phyloP scores from a whole-genome alignment of 2,329 filamentous ascomycete genomes.

The Penicillium sp. region DNA sequence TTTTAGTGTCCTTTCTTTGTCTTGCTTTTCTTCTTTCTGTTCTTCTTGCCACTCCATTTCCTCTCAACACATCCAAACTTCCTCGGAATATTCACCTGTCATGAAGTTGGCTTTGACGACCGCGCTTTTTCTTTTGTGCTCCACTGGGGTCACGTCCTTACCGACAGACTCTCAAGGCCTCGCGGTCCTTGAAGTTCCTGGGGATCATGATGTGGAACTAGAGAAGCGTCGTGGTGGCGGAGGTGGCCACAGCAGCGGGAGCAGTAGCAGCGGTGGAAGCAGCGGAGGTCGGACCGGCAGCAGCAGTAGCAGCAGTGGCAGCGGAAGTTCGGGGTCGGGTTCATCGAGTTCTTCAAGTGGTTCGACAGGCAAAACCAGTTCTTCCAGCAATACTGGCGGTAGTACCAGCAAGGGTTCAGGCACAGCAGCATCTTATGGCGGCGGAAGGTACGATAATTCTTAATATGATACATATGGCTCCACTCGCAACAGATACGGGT shows the following conservation, averaged over 20 bases:
- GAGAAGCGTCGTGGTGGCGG: conserved; percentile 53
- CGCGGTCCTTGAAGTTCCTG: background rate
- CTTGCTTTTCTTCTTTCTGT: background rate
- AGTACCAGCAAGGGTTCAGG: conserved; percentile 26
- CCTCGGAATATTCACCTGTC: background rate
- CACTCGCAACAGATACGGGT: background rate
- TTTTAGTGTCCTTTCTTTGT: background rate
- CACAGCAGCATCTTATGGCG: conserved; percentile 12
- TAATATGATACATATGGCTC: conserved; percentile 7
- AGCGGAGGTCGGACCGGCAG: conserved; percentile 18
- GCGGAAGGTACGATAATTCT: conserved; percentile 16
- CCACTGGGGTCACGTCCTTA: conserved; percentile 28
- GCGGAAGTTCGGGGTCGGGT: conserved; percentile 23
- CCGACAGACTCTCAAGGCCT: conserved; percentile 27
- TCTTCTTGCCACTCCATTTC: background rate
- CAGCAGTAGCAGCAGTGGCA: conserved; percentile 25
- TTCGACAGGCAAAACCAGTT: conserved; percentile 20
- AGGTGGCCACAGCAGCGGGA: conserved; percentile 25
- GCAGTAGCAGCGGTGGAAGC: conserved; percentile 3
- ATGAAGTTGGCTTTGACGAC: conserved; percentile 36
- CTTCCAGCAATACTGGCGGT: conserved; percentile 24
- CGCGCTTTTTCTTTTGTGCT: conserved; percentile 30
- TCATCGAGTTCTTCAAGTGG: conserved; percentile 21
- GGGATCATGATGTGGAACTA: conserved; percentile 24
- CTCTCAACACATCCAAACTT: too few species aligned